A percentile compares a stretch with the other conserved stretches of the same genome.
Evolutionary conservation across 2,329 filamentous ascomycete genomes (phyloP).

Genomic region (Aspergillus neotritici): DNA sequence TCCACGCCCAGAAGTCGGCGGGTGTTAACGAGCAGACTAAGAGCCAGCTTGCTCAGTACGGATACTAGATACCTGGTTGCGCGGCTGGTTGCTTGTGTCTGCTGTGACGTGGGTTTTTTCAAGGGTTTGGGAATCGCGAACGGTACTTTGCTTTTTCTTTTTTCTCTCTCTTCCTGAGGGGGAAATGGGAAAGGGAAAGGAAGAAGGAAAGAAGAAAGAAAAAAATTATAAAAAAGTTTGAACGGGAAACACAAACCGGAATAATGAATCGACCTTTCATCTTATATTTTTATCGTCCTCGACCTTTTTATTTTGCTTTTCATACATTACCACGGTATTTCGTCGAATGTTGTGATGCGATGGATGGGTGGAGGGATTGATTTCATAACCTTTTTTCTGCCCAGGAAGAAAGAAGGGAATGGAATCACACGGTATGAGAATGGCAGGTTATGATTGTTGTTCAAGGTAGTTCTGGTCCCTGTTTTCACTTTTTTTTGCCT

Average conservation of each 20-base stretch:
- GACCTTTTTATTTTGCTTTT: conserved; percentile 11
- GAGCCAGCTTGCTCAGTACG: conserved; percentile 80
- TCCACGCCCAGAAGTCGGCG: conserved; percentile 88
- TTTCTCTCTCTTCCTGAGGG: not conserved
- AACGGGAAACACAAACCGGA: conserved; percentile 29
- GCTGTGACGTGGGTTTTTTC: conserved; percentile 31
- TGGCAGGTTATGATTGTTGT: conserved; percentile 19
- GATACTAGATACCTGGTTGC: conserved; percentile 64
- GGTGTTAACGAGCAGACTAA: conserved; percentile 80
- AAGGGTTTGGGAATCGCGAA: conserved; percentile 28
- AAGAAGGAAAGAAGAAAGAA: no score
- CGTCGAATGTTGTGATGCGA: conserved; percentile 31
- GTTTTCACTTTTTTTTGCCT: no score
- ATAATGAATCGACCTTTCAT: conserved; percentile 31
- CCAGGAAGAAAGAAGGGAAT: conserved; percentile 25
- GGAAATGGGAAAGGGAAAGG: no score
- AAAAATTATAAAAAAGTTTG: conserved; percentile 27
- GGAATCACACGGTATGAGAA: conserved; percentile 39
- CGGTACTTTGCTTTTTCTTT: conserved; percentile 26
- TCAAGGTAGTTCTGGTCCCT: conserved; percentile 26
- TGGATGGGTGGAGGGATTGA: conserved; percentile 25
- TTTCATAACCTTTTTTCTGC: conserved; percentile 21
- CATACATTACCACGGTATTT: conserved; percentile 30
- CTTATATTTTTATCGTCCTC: no score
- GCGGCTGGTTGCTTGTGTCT: conserved; percentile 38